These are phyloP conservation scores for Straminergon stramineum DNA, from an alignment of 225 moss, liverwort and hornwort species.

Conservation along the genomic window DNA sequence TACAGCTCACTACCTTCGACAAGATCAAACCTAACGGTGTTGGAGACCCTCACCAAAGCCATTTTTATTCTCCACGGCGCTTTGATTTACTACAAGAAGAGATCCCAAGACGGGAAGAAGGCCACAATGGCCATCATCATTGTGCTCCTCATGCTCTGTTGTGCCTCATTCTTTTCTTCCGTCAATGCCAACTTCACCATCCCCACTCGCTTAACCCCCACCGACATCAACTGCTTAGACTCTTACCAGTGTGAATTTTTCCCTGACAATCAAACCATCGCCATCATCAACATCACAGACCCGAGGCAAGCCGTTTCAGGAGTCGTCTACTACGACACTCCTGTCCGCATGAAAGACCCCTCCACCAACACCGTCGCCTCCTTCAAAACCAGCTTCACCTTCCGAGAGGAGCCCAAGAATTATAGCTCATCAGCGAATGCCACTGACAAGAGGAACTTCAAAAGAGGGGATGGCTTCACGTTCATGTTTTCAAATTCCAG, in stretches of 20 bases:
- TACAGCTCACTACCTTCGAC: neutral
- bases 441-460: neutral
- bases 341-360: constrained; percentile 15
- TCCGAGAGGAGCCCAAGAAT: neutral
- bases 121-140: no score
- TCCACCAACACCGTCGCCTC: neutral
- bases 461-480: constrained; percentile 18
- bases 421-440: neutral
- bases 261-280: constrained; percentile 2
- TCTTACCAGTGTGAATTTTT: neutral
- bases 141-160: neutral
- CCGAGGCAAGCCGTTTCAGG: neutral
- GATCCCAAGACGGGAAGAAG: no score
- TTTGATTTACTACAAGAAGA: neutral
- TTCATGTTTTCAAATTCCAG: constrained; percentile 1
- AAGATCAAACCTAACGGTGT: neutral
- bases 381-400: constrained; percentile 18
- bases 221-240: neutral
- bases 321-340: neutral
- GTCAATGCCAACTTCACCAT: constrained; percentile 2
- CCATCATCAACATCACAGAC: constrained; percentile 1
- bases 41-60: neutral
- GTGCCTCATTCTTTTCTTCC: neutral
- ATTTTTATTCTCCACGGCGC: neutral
- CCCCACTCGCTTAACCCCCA: neutral